These are phyloP conservation scores for Berkeleyomyces rouxiae DNA, from an alignment of 2,329 filamentous ascomycete genomes.

Conservation along the genomic window DNA sequence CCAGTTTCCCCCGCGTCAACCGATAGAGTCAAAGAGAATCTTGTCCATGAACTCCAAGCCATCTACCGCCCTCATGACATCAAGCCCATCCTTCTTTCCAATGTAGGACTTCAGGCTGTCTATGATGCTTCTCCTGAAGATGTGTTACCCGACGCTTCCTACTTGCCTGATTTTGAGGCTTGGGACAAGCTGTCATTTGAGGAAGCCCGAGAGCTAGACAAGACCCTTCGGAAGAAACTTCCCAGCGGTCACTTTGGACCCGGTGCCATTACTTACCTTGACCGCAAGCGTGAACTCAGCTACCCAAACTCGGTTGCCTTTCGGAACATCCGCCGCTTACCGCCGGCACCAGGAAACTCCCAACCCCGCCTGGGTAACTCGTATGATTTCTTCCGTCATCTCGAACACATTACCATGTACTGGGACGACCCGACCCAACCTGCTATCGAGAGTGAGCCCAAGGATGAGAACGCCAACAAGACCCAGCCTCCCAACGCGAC, in stretches of 20 bases:
- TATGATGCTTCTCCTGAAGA: conserved; percentile 30
- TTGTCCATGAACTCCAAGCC: conserved; percentile 35
- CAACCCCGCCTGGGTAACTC: conserved; percentile 42
- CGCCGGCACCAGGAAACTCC: conserved; percentile 34
- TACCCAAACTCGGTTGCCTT: conserved; percentile 42
- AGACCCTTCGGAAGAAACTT: conserved; percentile 30
- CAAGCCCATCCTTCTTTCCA: conserved; percentile 33
- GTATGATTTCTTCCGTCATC: conserved; percentile 48
- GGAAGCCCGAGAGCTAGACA: conserved; percentile 31
- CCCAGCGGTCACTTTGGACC: conserved; percentile 39
- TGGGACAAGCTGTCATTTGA: conserved; percentile 36
- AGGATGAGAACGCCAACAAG: conserved; percentile 1
- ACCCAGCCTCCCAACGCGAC: conserved; percentile 1
- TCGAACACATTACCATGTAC: conserved; percentile 40
- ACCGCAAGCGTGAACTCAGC: conserved; percentile 40
- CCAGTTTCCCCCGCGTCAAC: conserved; percentile 17
- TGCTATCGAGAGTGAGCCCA: neutral
- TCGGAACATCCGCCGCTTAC: conserved; percentile 42
- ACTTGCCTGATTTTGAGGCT: conserved; percentile 34
- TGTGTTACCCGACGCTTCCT: conserved; percentile 36
- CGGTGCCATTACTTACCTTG: conserved; percentile 39
- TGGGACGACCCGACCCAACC: conserved; percentile 42
- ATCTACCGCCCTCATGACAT: conserved; percentile 37
- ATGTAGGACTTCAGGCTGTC: conserved; percentile 40
- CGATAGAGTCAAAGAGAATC: conserved; percentile 19